Conservation (phyloP, 768 basidiomycete species). For the Amanita subjunquillea region DNA sequence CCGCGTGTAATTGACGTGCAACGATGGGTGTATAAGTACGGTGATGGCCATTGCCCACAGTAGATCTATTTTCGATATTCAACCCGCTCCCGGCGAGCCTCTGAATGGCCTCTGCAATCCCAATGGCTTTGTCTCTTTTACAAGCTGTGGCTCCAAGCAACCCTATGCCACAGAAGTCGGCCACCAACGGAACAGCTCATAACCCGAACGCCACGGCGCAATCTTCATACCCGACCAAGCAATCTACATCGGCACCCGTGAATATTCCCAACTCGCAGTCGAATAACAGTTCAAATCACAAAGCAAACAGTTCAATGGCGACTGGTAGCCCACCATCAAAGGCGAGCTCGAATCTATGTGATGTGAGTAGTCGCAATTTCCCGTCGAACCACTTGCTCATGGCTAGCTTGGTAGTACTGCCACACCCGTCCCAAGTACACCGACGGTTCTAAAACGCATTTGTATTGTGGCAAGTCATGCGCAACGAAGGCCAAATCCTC, state of each 20-base stretch:
- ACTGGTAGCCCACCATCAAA: constrained; percentile 19
- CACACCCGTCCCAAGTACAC: constrained; percentile 43
- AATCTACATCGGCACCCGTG: constrained; percentile 20
- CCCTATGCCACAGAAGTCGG: constrained; percentile 21
- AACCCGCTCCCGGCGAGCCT: constrained; percentile 3
- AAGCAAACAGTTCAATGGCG: constrained; percentile 6
- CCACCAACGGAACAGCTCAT: constrained; percentile 10
- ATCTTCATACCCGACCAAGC: constrained; percentile 16
- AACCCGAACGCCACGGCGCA: constrained; percentile 12
- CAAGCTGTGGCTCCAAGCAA: constrained; percentile 26
- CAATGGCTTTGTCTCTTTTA: constrained; percentile 34
- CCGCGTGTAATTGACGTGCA: background rate
- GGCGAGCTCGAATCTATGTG: constrained; percentile 32
- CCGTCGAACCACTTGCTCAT: background rate
- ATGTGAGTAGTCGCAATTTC: constrained; percentile 25
- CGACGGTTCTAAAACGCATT: constrained; percentile 45
- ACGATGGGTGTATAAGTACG: constrained; percentile 5
- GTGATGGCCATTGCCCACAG: constrained; percentile 2
- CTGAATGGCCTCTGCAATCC: constrained; percentile 32
- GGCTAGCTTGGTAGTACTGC: constrained; percentile 32
- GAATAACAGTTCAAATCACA: constrained; percentile 8
- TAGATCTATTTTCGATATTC: constrained; percentile 7
- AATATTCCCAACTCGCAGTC: constrained; percentile 18
- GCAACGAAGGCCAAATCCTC: constrained; percentile 31
- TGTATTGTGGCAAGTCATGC: constrained; percentile 51